Base-by-base conservation (phyloP, 2,329 filamentous ascomycete genomes). In the Clonostachys byssicola region DNA sequence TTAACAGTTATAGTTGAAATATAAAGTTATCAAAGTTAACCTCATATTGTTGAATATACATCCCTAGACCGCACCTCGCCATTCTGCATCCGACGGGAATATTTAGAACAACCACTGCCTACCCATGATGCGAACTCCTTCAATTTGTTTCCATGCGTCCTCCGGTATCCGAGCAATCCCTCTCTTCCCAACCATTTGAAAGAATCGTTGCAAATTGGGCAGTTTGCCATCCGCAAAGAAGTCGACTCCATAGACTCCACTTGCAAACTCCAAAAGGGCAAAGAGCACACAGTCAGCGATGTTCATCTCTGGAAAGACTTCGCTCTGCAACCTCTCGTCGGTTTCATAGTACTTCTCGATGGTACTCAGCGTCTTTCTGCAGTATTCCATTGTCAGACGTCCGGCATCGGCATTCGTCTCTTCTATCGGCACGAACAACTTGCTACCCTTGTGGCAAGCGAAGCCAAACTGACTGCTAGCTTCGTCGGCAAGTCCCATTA, bases 241-340 rank as follows among this genome's bases (percentile, higher is more conserved):
- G 33, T 44, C 43, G 13, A 44, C 14, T 3, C 33, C 20, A 16
- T 44, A 44, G 33, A 44, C 9, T 10, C 35, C 33, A 4, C 30
- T 40, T 13, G 44, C 18, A 45, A 45, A 46, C 14, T 23, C 16
- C 36, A 46, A 23, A 34, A 36, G 38, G 14, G 44, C 40, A 39
- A 30, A 40, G 17, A 46, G n/a, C 14, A 46, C 44, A 33, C 44
- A 46, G 30, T 46, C 20, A 16, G n/a, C 20, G 33, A 44, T 34
- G 16, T 9, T 44, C 14, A 36, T 34, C 16, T 30, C 23, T 30
- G 23, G 23, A 9, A 16, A 12, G 5, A 16, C 33, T 10, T 36
- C 43, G 8, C 14, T 23, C 14, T 44, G 12, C n/a, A 34, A 34
- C 9, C n/a, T 13, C 13, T 13, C 34, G n/a, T 12, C 43, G 1